Conservation (phyloP, 1,284 basidiomycete genomes). For the Trichosporon sp. region DNA sequence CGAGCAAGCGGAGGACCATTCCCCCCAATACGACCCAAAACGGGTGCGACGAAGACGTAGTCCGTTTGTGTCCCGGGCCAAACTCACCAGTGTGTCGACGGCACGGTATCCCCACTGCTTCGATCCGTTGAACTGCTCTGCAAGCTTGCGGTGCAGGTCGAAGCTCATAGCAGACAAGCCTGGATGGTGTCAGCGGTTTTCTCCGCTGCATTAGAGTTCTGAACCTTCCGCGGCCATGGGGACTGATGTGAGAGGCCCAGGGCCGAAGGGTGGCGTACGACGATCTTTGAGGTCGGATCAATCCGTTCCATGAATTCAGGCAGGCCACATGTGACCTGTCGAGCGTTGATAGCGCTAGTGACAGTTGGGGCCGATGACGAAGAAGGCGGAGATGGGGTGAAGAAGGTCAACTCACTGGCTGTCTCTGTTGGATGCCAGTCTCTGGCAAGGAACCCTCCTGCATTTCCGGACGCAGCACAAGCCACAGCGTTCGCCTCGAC, state of each 20-base stretch:
- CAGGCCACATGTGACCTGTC: background rate
- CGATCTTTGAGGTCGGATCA: background rate
- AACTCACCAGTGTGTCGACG: conserved; percentile 59
- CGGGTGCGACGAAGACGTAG: background rate
- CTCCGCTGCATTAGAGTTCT: background rate
- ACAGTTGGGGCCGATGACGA: conserved; percentile 30
- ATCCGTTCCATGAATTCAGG: background rate
- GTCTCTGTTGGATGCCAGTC: conserved; percentile 67
- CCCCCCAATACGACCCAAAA: background rate
- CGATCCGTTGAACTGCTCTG: conserved; percentile 70
- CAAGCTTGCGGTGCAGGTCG: conserved; percentile 74
- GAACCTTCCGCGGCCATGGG: background rate
- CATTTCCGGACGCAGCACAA: conserved; percentile 77
- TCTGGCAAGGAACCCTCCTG: conserved; percentile 85
- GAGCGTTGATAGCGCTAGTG: background rate
- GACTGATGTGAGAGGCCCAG: background rate
- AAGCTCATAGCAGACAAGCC: conserved; percentile 75
- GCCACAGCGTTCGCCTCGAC: conserved; percentile 73
- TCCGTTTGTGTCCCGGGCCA: background rate
- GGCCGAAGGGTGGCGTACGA: background rate
- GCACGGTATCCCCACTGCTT: conserved; percentile 82
- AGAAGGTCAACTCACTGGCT: conserved; percentile 42
- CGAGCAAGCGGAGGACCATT: background rate
- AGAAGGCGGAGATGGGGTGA: background rate
- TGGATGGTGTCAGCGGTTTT: conserved; percentile 27